Conservation (phyloP, 2,329 filamentous ascomycete species). For the Calonectria fujianensis region DNA sequence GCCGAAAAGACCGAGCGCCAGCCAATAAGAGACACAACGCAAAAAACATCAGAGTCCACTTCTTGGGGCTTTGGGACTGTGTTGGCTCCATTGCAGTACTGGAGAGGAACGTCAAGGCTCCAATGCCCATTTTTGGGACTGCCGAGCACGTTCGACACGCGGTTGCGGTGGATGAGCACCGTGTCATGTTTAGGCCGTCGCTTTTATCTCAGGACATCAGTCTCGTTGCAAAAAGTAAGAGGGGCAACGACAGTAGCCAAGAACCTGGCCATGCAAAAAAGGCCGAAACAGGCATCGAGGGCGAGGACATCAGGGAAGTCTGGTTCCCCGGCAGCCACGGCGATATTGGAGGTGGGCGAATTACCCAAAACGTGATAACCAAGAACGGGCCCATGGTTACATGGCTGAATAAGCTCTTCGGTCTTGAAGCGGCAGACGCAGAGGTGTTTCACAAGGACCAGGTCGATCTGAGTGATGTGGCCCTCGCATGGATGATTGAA, state of each 20-base stretch:
- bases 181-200: conserved; percentile 73
- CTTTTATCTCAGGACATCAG: conserved; percentile 65
- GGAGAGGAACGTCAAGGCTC: conserved; percentile 61
- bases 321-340: conserved; percentile 74
- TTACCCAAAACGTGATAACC: conserved; percentile 44
- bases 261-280: not conserved
- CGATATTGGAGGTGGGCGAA: conserved; percentile 73
- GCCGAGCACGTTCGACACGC: conserved; percentile 70
- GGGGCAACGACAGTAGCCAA: no score
- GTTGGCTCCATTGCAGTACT: conserved; percentile 70
- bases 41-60: conserved; percentile 68
- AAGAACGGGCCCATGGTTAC: conserved; percentile 37
- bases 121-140: conserved; percentile 62
- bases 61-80: conserved; percentile 73
- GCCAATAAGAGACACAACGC: conserved; percentile 37
- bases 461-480: conserved; percentile 69
- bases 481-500: conserved; percentile 72
- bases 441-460: conserved; percentile 9
- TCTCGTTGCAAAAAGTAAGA: conserved; percentile 58
- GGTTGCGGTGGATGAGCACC: conserved; percentile 71
- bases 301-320: conserved; percentile 63
- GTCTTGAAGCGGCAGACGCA: conserved; percentile 56
- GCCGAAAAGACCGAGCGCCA: conserved; percentile 60
- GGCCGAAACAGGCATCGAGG: no score
- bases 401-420: conserved; percentile 9